Percentiles rank a stretch among this genome's conserved stretches.
phyloP scores from a whole-genome alignment of 2,329 filamentous ascomycete species.

The Leptographium flavum region DNA sequence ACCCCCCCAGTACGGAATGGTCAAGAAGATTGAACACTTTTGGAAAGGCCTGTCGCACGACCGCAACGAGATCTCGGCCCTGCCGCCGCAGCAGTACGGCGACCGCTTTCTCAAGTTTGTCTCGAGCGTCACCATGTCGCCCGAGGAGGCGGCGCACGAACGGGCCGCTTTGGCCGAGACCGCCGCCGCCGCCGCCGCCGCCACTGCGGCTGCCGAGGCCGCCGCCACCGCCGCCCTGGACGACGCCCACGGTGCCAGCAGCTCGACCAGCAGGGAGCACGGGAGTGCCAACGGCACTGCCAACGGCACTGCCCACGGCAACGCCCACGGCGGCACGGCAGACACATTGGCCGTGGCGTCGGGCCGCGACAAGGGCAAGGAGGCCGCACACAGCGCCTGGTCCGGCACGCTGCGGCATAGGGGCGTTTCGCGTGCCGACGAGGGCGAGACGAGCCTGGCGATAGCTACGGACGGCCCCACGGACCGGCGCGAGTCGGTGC shows the following conservation, averaged over 20 bases:
- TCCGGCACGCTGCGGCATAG: slow-evolving; percentile 20
- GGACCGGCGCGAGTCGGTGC: slow-evolving; percentile 39
- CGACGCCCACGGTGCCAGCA: background rate
- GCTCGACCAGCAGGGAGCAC: no score
- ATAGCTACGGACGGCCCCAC: background rate
- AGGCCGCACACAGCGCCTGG: slow-evolving; percentile 23
- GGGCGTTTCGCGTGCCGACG: background rate
- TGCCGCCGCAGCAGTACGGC: slow-evolving; percentile 81
- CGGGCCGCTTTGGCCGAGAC: slow-evolving; percentile 26
- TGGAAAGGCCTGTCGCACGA: slow-evolving; percentile 86
- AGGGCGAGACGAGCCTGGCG: background rate
- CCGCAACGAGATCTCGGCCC: slow-evolving; percentile 77
- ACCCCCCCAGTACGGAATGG: slow-evolving; percentile 62
- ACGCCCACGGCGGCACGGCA: slow-evolving; percentile 12
- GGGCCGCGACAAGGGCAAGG: slow-evolving; percentile 16
- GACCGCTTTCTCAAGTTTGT: slow-evolving; percentile 92
- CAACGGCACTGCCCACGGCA: background rate
- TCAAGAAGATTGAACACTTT: slow-evolving; percentile 93
- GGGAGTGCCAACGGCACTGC: background rate
- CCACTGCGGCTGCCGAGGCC: slow-evolving; percentile 24
- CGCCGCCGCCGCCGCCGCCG: background rate
- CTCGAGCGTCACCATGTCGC: slow-evolving; percentile 75
- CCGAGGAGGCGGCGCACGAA: slow-evolving; percentile 54
- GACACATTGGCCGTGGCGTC: slow-evolving; percentile 43
- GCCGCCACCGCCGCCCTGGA: background rate